phyloP scores from a whole-genome alignment of 2,329 filamentous ascomycete species.

The Lasiodiplodia sp. region DNA sequence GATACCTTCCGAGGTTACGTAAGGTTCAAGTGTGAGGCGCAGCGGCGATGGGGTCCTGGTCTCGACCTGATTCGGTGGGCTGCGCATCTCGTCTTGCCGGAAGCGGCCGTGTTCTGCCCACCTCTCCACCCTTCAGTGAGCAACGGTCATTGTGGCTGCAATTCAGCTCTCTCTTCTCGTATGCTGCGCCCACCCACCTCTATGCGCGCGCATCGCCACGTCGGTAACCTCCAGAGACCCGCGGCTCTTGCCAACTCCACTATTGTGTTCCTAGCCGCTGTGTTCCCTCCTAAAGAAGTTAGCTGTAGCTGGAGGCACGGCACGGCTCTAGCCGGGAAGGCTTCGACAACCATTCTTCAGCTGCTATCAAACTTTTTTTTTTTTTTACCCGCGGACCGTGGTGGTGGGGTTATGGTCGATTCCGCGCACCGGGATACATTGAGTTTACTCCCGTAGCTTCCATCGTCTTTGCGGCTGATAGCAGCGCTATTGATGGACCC shows the following conservation, averaged over 20 bases:
- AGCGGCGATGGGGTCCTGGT: neutral
- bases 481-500: neutral
- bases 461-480: neutral
- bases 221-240: neutral
- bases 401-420: too few relatives aligned
- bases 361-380: neutral
- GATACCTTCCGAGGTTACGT: neutral
- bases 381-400: neutral
- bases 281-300: neutral
- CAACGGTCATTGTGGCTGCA: neutral
- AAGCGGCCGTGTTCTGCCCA: neutral
- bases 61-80: neutral
- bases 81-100: conserved; percentile 4
- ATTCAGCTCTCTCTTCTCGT: neutral
- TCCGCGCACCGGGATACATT: too few relatives aligned
- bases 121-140: neutral
- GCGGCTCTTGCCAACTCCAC: neutral
- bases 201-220: neutral
- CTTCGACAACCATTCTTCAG: neutral
- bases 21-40: neutral
- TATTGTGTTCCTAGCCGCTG: neutral
- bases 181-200: too few relatives aligned
- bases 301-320: neutral
- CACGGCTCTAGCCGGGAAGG: neutral
- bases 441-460: neutral